Conservation (phyloP, 805 yeast genomes). For the Gaillardinia entomophila region DNA sequence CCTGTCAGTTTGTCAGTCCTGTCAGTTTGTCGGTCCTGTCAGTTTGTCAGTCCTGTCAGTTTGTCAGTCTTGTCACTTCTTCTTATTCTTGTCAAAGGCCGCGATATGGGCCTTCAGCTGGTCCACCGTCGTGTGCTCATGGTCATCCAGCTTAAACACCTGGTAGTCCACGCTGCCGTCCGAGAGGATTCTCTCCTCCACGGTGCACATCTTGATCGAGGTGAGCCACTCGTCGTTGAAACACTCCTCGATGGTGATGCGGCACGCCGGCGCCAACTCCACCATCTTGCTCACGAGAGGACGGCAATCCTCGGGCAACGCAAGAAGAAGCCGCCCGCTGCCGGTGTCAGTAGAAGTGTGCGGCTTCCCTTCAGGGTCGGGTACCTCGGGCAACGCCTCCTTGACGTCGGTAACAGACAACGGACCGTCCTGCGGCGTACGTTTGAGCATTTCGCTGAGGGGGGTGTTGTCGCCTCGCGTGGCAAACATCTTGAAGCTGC, state of each 20-base stretch:
- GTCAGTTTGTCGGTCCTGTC: too few species aligned
- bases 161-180: slow-evolving; percentile 32
- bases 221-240: slow-evolving; percentile 67
- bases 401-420: slow-evolving; percentile 10
- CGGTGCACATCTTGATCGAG: slow-evolving; percentile 64
- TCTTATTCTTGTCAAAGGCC: slow-evolving; percentile 79
- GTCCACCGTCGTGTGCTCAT: slow-evolving; percentile 82
- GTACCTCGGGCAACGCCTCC: slow-evolving; percentile 13
- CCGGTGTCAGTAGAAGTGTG: slow-evolving; percentile 68
- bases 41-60: too few species aligned
- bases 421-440: slow-evolving; percentile 36
- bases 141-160: slow-evolving; percentile 48
- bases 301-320: slow-evolving; percentile 66
- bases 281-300: slow-evolving; percentile 71
- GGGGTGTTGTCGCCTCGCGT: slow-evolving; percentile 61
- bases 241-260: slow-evolving; percentile 75
- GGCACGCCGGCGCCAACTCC: slow-evolving; percentile 78
- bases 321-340: slow-evolving; percentile 63
- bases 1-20: too few species aligned
- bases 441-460: slow-evolving; percentile 54
- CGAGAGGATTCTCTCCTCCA: slow-evolving; percentile 36
- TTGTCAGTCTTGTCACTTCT: too few species aligned
- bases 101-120: slow-evolving; percentile 96
- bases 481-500: slow-evolving; percentile 77
- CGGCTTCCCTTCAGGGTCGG: slow-evolving; percentile 26